These are phyloP conservation scores for Protea cynaroides DNA, from an alignment of 164 flowering plant species.

Conservation along the genomic window DNA sequence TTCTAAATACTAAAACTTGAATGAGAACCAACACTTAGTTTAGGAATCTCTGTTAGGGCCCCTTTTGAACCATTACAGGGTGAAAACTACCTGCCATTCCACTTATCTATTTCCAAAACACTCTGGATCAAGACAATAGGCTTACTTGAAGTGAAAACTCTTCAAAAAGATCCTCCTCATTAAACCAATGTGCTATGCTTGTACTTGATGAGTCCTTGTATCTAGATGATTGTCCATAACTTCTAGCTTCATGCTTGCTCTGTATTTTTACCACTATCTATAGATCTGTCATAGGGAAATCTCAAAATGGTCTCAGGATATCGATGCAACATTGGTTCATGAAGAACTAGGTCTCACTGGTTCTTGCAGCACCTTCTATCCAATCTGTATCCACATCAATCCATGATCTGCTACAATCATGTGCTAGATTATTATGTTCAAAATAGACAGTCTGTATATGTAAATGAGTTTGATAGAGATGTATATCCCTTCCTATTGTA, in stretches of 20 bases:
- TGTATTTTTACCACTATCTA: not conserved
- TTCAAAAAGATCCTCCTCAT: too few species aligned
- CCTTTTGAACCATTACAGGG: not conserved
- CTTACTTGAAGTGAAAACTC: too few species aligned
- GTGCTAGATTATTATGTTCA: not conserved
- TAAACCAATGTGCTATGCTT: not conserved
- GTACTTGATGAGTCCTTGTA: not conserved
- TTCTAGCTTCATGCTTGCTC: not conserved
- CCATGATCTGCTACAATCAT: not conserved
- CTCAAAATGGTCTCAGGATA: not conserved
- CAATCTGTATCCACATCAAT: not conserved
- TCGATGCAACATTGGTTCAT: conserved; percentile 1
- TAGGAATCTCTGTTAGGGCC: not conserved
- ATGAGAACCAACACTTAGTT: too few species aligned
- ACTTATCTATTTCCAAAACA: not conserved
- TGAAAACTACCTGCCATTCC: not conserved
- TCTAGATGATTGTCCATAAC: not conserved
- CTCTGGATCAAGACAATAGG: not conserved
- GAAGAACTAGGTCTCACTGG: not conserved
- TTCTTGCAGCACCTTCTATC: not conserved
- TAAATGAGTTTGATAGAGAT: conserved; percentile 5
- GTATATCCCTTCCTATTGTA: not conserved
- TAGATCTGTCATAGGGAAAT: not conserved
- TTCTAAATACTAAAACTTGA: not conserved
- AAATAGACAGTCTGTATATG: not conserved